Conservation (phyloP, 2,329 filamentous ascomycete genomes). For the Calonectria henricotiae region DNA sequence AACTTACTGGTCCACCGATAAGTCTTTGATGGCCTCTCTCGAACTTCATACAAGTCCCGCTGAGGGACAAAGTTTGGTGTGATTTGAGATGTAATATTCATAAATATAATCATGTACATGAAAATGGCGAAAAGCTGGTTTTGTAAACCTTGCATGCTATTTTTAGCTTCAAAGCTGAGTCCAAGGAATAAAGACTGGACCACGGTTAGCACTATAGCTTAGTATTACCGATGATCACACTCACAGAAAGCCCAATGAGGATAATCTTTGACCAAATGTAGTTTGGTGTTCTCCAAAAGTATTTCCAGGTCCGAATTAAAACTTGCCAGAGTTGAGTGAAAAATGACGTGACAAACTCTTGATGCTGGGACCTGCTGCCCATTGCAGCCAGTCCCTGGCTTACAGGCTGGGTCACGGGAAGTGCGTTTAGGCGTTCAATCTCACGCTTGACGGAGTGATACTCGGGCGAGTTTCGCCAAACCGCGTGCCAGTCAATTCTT, state of each 20-base stretch:
- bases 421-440: constrained; percentile 41
- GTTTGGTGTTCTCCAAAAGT: constrained; percentile 64
- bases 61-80: constrained; percentile 82
- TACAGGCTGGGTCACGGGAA: constrained; percentile 1
- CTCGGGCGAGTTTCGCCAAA: constrained; percentile 61
- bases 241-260: constrained; percentile 45
- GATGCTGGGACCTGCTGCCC: constrained; percentile 47
- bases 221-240: fast-evolving
- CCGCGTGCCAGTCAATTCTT: constrained; percentile 64
- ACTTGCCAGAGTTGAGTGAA: constrained; percentile 57
- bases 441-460: constrained; percentile 51
- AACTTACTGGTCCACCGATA: constrained; percentile 62
- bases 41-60: constrained; percentile 77
- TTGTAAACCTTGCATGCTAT: constrained; percentile 74
- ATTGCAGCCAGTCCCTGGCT: neutral
- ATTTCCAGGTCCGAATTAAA: constrained; percentile 57
- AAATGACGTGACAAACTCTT: constrained; percentile 55
- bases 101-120: constrained; percentile 80
- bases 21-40: constrained; percentile 77
- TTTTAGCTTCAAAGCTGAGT: constrained; percentile 75
- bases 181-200: constrained; percentile 73
- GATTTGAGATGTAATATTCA: constrained; percentile 72
- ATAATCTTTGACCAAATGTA: constrained; percentile 74
- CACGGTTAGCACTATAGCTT: neutral
- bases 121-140: constrained; percentile 80